These are phyloP conservation scores for Cynanchum wilfordii DNA, from an alignment of 257 asterid genomes.

Conservation along the genomic window DNA sequence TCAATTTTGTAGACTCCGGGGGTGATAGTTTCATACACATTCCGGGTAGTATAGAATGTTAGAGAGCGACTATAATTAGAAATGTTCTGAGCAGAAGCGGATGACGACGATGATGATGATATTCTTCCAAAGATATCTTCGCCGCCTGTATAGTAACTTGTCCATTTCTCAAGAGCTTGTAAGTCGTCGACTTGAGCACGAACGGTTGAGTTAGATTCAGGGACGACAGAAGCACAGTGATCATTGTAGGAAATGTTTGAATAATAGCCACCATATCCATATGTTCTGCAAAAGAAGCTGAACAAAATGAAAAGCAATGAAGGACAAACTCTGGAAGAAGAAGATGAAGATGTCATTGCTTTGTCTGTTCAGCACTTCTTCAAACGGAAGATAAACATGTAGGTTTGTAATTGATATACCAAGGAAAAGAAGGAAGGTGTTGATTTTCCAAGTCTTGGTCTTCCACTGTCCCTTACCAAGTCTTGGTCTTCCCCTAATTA, in stretches of 20 bases:
- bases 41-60: constrained; percentile 16
- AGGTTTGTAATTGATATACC: background rate
- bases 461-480: background rate
- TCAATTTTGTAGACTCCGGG: constrained; percentile 34
- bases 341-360: background rate
- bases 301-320: constrained; percentile 17
- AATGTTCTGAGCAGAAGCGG: background rate
- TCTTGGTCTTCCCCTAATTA: background rate
- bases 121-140: constrained; percentile 13
- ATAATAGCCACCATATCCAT: constrained; percentile 11
- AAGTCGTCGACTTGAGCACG: background rate
- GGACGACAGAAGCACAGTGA: constrained; percentile 49
- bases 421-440: background rate
- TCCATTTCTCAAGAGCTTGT: background rate
- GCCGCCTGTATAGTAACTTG: constrained; percentile 26
- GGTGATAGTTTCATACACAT: constrained; percentile 25
- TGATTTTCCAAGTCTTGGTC: background rate
- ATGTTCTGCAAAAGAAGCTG: constrained; percentile 8
- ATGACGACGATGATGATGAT: background rate
- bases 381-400: background rate
- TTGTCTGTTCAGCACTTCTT: background rate
- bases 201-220: constrained; percentile 21
- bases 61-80: constrained; percentile 16
- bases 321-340: background rate
- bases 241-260: constrained; percentile 24